phyloP scores from a whole-genome alignment of 2,329 filamentous ascomycete species.

The Colletotrichum scovillei region DNA sequence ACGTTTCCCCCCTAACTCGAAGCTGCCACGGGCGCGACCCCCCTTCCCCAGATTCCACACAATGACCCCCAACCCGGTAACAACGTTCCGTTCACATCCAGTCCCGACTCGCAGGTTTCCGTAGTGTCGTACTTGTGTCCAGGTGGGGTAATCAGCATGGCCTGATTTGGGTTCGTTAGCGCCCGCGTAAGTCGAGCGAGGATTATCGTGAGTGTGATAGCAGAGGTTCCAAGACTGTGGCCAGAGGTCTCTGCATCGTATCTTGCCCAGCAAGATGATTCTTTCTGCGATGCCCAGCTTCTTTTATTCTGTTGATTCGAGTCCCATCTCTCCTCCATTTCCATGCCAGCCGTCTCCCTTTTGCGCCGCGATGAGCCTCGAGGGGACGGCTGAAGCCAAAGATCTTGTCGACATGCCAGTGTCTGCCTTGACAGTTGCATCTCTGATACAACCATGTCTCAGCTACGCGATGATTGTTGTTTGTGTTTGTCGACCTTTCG shows the following conservation, averaged over 20 bases:
- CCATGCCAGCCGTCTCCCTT: slow-evolving; percentile 36
- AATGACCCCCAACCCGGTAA: slow-evolving; percentile 32
- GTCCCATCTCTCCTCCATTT: slow-evolving; percentile 44
- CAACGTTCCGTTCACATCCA: slow-evolving; percentile 14
- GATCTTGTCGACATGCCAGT: slow-evolving; percentile 58
- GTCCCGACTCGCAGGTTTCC: slow-evolving; percentile 35
- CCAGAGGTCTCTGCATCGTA: slow-evolving; percentile 38
- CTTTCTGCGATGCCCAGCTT: slow-evolving; percentile 42
- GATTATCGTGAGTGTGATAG: slow-evolving; percentile 5
- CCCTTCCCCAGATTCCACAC: slow-evolving; percentile 21
- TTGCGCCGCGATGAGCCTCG: background rate
- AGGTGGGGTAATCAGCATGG: slow-evolving; percentile 36
- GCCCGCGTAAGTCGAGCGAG: slow-evolving; percentile 2
- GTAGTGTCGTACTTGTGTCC: slow-evolving; percentile 25
- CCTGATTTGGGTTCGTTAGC: slow-evolving; percentile 23
- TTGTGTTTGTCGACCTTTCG: slow-evolving; percentile 42
- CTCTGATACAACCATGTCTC: slow-evolving; percentile 50
- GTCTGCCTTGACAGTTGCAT: slow-evolving; percentile 52
- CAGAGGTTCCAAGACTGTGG: slow-evolving; percentile 22
- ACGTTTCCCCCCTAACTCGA: background rate
- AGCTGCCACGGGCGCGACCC: slow-evolving; percentile 20
- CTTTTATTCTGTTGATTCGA: slow-evolving; percentile 41
- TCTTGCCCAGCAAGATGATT: slow-evolving; percentile 47
- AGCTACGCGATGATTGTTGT: slow-evolving; percentile 49
- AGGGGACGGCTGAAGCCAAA: slow-evolving; percentile 40